Percentiles rank a stretch among this genome's conserved stretches.
These are phyloP conservation scores for Clavulina sp. DNA, from an alignment of 768 basidiomycete species.

Conservation along the genomic window DNA sequence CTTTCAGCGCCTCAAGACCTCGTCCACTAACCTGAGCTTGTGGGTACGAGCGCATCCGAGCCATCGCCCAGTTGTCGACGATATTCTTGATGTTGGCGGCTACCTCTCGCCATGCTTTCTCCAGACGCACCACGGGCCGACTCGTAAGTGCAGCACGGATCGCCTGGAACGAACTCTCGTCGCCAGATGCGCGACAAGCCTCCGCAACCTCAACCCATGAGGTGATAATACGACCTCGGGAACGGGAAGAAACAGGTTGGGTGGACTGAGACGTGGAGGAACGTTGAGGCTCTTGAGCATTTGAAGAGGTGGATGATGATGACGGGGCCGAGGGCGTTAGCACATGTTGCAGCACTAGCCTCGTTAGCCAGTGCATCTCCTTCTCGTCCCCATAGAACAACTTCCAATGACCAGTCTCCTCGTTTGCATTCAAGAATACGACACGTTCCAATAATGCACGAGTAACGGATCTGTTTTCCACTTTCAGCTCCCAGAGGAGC, in stretches of 20 bases:
- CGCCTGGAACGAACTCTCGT: slow-evolving; percentile 66
- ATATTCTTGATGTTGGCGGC: slow-evolving; percentile 29
- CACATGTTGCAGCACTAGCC: slow-evolving; percentile 48
- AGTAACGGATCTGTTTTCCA: too few species aligned
- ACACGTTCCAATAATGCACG: neutral
- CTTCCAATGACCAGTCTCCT: neutral
- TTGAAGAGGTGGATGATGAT: too few species aligned
- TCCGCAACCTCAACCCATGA: slow-evolving; percentile 63
- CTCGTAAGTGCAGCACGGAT: slow-evolving; percentile 55
- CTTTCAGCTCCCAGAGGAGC: too few species aligned
- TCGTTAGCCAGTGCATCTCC: slow-evolving; percentile 67
- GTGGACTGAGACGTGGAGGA: too few species aligned
- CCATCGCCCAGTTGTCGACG: neutral
- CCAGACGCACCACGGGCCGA: slow-evolving; percentile 54
- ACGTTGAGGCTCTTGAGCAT: too few species aligned
- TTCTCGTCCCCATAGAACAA: slow-evolving; percentile 51
- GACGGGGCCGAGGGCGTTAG: too few species aligned
- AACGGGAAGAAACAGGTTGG: too few species aligned
- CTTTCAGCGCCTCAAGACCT: too few species aligned
- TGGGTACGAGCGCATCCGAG: too few species aligned
- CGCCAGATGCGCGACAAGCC: slow-evolving; percentile 48
- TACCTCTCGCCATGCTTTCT: slow-evolving; percentile 66
- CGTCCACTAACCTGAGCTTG: too few species aligned
- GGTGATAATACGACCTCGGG: slow-evolving; percentile 53
- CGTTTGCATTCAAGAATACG: neutral